Evolutionary conservation across 305 asterid genomes (phyloP).

Genomic region (Solanum hybrid): DNA sequence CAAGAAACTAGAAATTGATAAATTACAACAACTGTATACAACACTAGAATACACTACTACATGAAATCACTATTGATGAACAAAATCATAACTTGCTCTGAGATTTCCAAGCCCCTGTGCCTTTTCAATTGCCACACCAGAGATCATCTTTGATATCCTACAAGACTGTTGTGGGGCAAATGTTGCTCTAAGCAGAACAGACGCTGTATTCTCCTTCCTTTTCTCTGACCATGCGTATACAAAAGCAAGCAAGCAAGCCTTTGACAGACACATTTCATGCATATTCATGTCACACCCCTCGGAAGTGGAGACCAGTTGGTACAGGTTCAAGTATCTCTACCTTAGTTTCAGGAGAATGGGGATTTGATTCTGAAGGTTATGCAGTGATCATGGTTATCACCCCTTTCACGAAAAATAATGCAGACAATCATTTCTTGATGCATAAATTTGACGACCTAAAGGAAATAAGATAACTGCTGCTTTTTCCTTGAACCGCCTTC

Average conservation of each 20-base stretch:
- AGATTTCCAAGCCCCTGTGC: not conserved
- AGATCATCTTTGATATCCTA: slow-evolving; percentile 2
- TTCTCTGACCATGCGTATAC: not conserved
- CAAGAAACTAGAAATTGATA: not conserved
- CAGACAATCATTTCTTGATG: slow-evolving; percentile 7
- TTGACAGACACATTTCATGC: not conserved
- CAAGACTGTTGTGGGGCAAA: not conserved
- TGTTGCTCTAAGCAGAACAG: not conserved
- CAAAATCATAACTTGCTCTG: not conserved
- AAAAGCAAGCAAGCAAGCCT: slow-evolving; percentile 5
- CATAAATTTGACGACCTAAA: slow-evolving; percentile 24
- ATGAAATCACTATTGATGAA: slow-evolving; percentile 3
- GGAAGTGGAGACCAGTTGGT: not conserved
- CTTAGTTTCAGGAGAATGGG: not conserved
- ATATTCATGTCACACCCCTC: not conserved
- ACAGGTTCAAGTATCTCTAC: not conserved
- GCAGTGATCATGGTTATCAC: not conserved
- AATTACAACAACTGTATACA: slow-evolving; percentile 11
- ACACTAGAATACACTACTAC: slow-evolving; percentile 15
- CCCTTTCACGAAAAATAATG: not conserved
- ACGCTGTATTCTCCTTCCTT: not conserved
- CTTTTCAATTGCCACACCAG: slow-evolving; percentile 1
- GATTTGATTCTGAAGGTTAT: slow-evolving; percentile 3
- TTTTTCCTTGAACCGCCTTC: slow-evolving; percentile 97
- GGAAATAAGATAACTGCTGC: slow-evolving; percentile 72